Percentiles rank a stretch among this genome's conserved stretches.
phyloP scores from a whole-genome alignment of 2,329 filamentous ascomycete genomes.

The Arthrocladium fulminans region DNA sequence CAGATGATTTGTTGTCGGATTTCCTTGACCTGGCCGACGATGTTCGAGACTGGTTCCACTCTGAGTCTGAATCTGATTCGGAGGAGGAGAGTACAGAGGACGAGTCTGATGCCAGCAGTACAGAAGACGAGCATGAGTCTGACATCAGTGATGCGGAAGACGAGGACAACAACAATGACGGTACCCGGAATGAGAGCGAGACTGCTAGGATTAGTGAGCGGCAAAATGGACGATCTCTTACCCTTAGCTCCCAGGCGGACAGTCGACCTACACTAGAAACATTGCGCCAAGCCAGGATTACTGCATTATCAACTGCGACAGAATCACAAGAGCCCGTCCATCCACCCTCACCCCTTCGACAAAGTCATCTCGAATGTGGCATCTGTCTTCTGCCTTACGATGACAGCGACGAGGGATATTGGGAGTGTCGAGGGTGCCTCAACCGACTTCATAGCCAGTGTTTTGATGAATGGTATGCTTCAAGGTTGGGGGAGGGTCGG shows the following conservation, averaged over 20 bases:
- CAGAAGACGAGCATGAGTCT: background rate
- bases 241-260: background rate
- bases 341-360: background rate
- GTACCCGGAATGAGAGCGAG: background rate
- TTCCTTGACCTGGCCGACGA: background rate
- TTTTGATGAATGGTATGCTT: background rate
- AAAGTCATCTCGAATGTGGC: background rate
- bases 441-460: background rate
- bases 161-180: background rate
- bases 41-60: background rate
- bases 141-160: background rate
- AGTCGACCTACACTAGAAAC: background rate
- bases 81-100: no score
- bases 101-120: no score
- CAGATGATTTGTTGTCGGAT: background rate
- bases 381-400: background rate
- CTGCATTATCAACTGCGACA: background rate
- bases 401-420: background rate
- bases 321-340: background rate
- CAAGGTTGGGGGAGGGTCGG: background rate
- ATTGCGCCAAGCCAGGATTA: background rate
- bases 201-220: no score
- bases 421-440: background rate
- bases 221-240: no score
- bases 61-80: background rate